phyloP scores from a whole-genome alignment of 2,329 filamentous ascomycete genomes.

The Venturia pyrina region DNA sequence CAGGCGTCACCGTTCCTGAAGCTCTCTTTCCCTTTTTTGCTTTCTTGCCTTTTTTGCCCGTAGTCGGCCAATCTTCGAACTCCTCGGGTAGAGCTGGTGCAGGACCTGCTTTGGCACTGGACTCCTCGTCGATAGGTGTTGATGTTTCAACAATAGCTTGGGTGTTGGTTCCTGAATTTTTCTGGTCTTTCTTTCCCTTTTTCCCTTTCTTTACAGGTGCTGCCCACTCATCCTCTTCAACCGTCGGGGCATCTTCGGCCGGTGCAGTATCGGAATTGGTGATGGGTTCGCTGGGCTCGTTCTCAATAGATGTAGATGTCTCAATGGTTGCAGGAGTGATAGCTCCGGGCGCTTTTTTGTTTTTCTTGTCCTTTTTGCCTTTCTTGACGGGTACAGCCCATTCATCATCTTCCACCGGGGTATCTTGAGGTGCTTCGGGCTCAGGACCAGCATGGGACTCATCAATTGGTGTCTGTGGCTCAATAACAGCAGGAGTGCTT shows the following conservation, averaged over 20 bases:
- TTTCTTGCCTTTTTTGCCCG: slow-evolving; percentile 82
- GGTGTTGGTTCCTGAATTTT: neutral
- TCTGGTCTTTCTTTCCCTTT: no score
- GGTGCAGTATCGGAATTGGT: no score
- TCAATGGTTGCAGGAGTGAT: neutral
- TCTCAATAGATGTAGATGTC: neutral
- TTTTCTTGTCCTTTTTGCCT: slow-evolving; percentile 97
- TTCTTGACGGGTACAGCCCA: slow-evolving; percentile 59
- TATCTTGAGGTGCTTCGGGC: slow-evolving; percentile 25
- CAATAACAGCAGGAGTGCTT: neutral
- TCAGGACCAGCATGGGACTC: neutral
- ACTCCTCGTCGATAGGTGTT: neutral
- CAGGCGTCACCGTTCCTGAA: neutral
- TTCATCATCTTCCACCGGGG: slow-evolving; percentile 36
- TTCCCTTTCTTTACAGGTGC: no score
- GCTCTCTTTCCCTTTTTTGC: slow-evolving; percentile 88
- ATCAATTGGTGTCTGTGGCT: neutral
- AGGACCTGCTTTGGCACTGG: neutral
- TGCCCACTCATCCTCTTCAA: no score
- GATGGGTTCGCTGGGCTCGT: neutral
- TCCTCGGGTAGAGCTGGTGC: slow-evolving; percentile 32
- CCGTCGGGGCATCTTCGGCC: no score
- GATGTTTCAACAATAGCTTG: no score
- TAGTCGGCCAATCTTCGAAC: slow-evolving; percentile 46
- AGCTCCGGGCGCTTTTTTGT: slow-evolving; percentile 48